phyloP scores from a whole-genome alignment of 2,329 filamentous ascomycete genomes.

The Venturia asperata region DNA sequence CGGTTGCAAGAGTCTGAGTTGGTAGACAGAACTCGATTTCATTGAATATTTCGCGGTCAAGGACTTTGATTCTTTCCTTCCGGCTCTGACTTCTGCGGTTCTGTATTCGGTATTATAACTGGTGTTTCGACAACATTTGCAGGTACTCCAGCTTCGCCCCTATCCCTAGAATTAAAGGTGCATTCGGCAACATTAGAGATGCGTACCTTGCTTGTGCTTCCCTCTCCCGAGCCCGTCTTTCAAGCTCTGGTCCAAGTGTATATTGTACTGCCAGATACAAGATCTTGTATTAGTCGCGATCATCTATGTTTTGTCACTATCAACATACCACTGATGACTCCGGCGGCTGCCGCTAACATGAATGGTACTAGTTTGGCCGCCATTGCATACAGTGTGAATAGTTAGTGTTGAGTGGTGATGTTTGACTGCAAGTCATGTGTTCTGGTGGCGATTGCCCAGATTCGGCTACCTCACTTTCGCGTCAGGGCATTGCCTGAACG shows the following conservation, averaged over 20 bases:
- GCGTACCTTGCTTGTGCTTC: constrained; percentile 6
- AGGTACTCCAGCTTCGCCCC: neutral
- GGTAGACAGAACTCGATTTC: neutral
- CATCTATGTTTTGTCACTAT: neutral
- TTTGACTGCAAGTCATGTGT: neutral
- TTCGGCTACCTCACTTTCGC: neutral
- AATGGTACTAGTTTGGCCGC: neutral
- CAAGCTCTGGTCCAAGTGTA: constrained; percentile 14
- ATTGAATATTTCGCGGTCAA: neutral
- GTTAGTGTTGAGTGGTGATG: neutral
- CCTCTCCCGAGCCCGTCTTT: neutral
- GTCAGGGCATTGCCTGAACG: constrained; percentile 2
- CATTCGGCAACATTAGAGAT: neutral
- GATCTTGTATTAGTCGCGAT: neutral
- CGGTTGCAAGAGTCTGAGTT: neutral
- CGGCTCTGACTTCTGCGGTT: neutral
- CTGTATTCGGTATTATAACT: neutral
- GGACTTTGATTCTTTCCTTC: neutral
- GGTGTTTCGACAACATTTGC: constrained; percentile 1
- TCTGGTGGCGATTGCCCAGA: neutral
- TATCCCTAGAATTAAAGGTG: neutral
- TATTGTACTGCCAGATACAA: neutral
- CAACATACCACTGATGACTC: neutral
- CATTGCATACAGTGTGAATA: neutral
- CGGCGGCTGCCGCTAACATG: constrained; percentile 1